Evolutionary conservation across 2,329 filamentous ascomycete species (phyloP), one percentile per base, ranked within the genome.

Genomic region (Monosporascus sp.): DNA sequence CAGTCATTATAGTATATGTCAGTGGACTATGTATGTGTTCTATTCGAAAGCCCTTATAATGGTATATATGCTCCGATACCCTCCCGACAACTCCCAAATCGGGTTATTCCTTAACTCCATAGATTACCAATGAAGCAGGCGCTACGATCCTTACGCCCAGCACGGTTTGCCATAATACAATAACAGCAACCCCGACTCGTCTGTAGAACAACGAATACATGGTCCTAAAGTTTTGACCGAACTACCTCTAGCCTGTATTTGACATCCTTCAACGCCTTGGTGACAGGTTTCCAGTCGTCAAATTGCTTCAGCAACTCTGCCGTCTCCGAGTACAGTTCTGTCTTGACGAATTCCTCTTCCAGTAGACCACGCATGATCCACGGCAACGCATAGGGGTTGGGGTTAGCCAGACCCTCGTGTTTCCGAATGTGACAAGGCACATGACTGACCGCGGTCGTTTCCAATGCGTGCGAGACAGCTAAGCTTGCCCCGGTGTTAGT

Each of bases 311-410:
- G 75, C 49, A 99, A 71, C 65, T 91, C 82, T 55, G 82, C 81
- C 7, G 90, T 91, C 72, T 99, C 94, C 2, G 79, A 73, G 35
- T 83, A 83, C 18, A 96, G 73, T 66, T 95, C 88, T 22, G 84
- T 89, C 69, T 88, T 91, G 24, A 97, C 93, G 64, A 91, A 85
- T 18, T 94, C 88, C 69, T 99, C 94, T 68, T 97, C 94, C 2
- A 99, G 74, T 53, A 99, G 74, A 0, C 94, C 94, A 7, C 94
- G 84, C 86, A 99, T 94, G 37, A 94, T 93, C 86, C 95, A 99
- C 0, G 94, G 94, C 15, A 99, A 75, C 52, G 94, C 87, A 65
- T 93, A 97, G 0, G 93, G 93, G 64, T 97, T 97, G 17, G 86
- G 74, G 53, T 80, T 78, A 1, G 72, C 65, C 28, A 82, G 62